Evolutionary conservation across 2,329 filamentous ascomycete species (phyloP).

Genomic region (Neonectria hederae): DNA sequence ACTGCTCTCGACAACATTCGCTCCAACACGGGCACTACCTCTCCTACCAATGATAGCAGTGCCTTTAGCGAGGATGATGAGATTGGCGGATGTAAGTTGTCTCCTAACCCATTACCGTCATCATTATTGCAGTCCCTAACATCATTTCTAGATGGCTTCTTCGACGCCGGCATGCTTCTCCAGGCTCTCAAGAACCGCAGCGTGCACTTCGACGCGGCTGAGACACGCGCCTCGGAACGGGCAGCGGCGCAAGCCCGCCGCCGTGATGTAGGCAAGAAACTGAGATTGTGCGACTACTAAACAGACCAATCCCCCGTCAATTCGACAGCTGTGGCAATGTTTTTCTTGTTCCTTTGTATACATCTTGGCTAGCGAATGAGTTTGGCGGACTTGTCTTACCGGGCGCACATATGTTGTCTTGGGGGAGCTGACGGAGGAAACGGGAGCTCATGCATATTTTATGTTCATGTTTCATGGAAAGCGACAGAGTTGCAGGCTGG

Average conservation of each 20-base stretch:
- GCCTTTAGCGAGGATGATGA: slow-evolving; percentile 85
- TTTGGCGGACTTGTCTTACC: slow-evolving; percentile 6
- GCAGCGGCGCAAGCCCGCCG: slow-evolving; percentile 67
- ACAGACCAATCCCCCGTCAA: slow-evolving; percentile 21
- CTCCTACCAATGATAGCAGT: slow-evolving; percentile 74
- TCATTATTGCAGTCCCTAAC: slow-evolving; percentile 39
- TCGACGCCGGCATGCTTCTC: slow-evolving; percentile 93
- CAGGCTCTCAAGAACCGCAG: slow-evolving; percentile 83
- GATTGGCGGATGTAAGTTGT: slow-evolving; percentile 86
- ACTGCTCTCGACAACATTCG: slow-evolving; percentile 61
- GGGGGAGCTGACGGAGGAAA: neutral
- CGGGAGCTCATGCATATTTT: slow-evolving; percentile 1
- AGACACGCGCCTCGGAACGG: slow-evolving; percentile 65
- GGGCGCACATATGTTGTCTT: slow-evolving; percentile 6
- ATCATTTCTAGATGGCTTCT: slow-evolving; percentile 83
- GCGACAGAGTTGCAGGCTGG: slow-evolving; percentile 8
- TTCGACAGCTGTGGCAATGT: slow-evolving; percentile 6
- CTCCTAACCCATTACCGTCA: neutral
- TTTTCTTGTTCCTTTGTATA: neutral
- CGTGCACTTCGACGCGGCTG: slow-evolving; percentile 60
- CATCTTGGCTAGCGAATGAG: slow-evolving; percentile 4
- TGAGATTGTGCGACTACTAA: slow-evolving; percentile 76
- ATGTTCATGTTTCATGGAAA: slow-evolving; percentile 9
- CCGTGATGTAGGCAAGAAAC: slow-evolving; percentile 78
- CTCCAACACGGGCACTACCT: slow-evolving; percentile 61